These are phyloP conservation scores for Aspergillus mulundensis DNA, from an alignment of 495 filamentous ascomycete species.

Conservation along the genomic window DNA sequence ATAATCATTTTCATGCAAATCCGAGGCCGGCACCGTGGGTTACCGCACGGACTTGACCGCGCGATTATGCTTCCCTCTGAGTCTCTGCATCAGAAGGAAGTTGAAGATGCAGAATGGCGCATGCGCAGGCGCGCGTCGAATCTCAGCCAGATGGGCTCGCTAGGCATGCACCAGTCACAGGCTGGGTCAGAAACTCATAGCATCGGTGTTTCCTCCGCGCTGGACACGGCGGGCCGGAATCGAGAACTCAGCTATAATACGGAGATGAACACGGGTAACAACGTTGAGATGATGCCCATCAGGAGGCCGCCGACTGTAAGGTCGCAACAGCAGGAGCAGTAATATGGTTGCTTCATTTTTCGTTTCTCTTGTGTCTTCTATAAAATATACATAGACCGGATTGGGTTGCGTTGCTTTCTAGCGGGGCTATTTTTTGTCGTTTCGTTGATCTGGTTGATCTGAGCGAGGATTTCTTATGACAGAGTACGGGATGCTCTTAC, in stretches of 20 bases:
- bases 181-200: conserved; percentile 17
- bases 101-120: conserved; percentile 51
- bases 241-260: conserved; percentile 5
- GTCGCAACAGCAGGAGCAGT: conserved; percentile 16
- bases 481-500: no score
- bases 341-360: neutral
- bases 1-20: conserved; percentile 93
- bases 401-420: no score
- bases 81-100: conserved; percentile 65
- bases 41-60: conserved; percentile 88
- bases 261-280: neutral
- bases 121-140: conserved; percentile 53
- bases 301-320: conserved; percentile 31
- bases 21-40: conserved; percentile 84
- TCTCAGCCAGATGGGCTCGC: conserved; percentile 38
- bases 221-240: conserved; percentile 25
- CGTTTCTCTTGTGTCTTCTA: neutral
- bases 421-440: no score
- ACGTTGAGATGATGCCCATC: conserved; percentile 9
- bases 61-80: conserved; percentile 84
- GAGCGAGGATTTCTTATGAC: no score
- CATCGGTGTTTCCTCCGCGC: conserved; percentile 22
- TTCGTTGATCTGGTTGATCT: no score
- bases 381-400: neutral
- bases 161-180: conserved; percentile 27